phyloP scores from a whole-genome alignment of 768 basidiomycete genomes.

The Dioszegia crocea region DNA sequence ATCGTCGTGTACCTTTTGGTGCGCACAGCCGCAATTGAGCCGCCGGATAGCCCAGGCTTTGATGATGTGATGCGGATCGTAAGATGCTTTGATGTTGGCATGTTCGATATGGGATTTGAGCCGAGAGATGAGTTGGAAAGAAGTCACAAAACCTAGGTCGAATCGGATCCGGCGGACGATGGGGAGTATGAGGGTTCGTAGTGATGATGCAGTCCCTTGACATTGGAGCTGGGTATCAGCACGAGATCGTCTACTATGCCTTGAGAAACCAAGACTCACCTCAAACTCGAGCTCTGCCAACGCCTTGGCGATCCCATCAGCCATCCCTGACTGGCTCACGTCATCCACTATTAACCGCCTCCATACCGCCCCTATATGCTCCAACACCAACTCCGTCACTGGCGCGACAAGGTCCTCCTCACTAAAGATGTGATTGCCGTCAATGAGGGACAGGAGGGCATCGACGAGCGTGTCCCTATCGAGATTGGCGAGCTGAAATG shows the following conservation, averaged over 20 bases:
- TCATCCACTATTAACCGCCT: background rate
- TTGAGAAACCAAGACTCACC: constrained; percentile 14
- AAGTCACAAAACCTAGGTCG: constrained; percentile 27
- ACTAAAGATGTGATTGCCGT: background rate
- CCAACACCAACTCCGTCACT: constrained; percentile 26
- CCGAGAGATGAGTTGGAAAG: constrained; percentile 25
- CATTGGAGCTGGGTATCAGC: constrained; percentile 26
- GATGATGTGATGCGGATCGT: constrained; percentile 8
- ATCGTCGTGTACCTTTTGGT: constrained; percentile 6
- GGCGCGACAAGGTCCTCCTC: constrained; percentile 9
- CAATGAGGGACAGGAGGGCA: constrained; percentile 11
- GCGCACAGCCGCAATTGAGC: constrained; percentile 1
- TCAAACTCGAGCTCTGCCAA: constrained; percentile 36
- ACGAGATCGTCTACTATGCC: background rate
- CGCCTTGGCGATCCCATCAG: constrained; percentile 30
- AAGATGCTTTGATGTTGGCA: background rate
- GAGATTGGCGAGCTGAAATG: constrained; percentile 4
- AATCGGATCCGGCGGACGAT: constrained; percentile 30
- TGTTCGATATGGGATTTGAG: constrained; percentile 13
- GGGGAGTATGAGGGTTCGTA: constrained; percentile 15
- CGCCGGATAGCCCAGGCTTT: constrained; percentile 9
- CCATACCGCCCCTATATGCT: constrained; percentile 27
- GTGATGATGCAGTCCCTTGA: constrained; percentile 8
- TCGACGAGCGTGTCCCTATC: constrained; percentile 19
- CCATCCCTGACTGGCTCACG: background rate